Evolutionary conservation across 495 filamentous ascomycete species (phyloP).

Genomic region (Filosporella fistucella): DNA sequence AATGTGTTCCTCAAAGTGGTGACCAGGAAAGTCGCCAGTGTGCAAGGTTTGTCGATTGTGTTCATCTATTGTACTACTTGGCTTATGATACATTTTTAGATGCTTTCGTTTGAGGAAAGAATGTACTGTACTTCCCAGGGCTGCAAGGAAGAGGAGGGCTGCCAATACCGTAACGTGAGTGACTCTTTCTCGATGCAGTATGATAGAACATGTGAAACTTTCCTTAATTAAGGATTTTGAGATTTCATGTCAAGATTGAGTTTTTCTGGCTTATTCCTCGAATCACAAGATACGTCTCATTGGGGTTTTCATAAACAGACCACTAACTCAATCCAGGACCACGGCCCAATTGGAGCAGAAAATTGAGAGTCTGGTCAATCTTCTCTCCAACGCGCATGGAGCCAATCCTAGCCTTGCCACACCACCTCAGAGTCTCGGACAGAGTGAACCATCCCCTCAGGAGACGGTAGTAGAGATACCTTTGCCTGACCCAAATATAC

Average conservation of each 20-base stretch:
- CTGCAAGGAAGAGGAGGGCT: conserved; percentile 14
- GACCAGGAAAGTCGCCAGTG: background rate
- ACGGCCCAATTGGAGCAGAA: conserved; percentile 19
- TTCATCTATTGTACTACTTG: background rate
- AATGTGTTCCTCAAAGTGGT: conserved; percentile 13
- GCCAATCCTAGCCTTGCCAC: background rate
- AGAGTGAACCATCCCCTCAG: background rate
- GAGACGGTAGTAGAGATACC: too few species aligned
- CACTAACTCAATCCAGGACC: conserved; percentile 3
- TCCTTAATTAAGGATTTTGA: too few species aligned
- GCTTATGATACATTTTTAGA: conserved; percentile 7
- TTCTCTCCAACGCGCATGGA: conserved; percentile 9
- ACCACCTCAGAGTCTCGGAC: conserved; percentile 6
- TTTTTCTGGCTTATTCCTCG: background rate
- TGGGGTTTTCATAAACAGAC: too few species aligned
- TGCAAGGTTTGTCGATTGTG: conserved; percentile 10
- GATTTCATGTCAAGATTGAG: too few species aligned
- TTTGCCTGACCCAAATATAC: too few species aligned
- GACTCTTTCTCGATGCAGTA: background rate
- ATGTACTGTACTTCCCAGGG: conserved; percentile 4
- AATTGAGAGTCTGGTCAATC: conserved; percentile 19
- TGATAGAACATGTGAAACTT: too few species aligned
- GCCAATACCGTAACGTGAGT: conserved; percentile 15
- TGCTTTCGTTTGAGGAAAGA: conserved; percentile 18
- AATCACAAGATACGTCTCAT: too few species aligned